These are phyloP conservation scores for Wallacemonas rigidus DNA, from an alignment of 208 protist species.

Conservation along the genomic window DNA sequence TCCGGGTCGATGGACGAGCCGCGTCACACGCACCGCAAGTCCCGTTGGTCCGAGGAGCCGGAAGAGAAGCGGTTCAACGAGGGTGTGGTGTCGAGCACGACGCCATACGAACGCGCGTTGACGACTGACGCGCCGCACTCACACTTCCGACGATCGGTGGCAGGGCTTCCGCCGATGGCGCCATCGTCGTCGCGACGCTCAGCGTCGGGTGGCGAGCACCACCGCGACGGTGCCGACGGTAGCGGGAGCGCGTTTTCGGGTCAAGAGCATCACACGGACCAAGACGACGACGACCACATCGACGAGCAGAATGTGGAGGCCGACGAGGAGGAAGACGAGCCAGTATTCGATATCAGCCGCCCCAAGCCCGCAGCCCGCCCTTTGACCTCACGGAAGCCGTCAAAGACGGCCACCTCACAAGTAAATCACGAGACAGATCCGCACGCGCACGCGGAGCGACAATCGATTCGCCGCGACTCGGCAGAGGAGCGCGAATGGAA, in stretches of 20 bases:
- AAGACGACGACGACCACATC: constrained; percentile 1
- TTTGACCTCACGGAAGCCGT: constrained; percentile 1
- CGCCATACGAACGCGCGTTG: neutral
- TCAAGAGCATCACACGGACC: neutral
- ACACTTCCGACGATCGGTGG: neutral
- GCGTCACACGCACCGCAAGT: constrained; percentile 16
- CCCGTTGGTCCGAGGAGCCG: constrained; percentile 11
- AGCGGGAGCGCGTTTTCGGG: neutral
- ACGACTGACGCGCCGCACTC: neutral
- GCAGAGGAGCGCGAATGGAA: constrained; percentile 4
- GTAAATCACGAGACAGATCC: neutral
- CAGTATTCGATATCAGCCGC: neutral
- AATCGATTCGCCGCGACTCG: constrained; percentile 16
- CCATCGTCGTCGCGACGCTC: constrained; percentile 4
- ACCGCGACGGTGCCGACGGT: neutral
- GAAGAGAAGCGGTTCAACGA: constrained; percentile 18
- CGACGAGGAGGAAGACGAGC: constrained; percentile 11
- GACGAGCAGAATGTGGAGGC: constrained; percentile 1
- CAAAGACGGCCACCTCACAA: neutral
- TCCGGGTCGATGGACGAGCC: neutral
- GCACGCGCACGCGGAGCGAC: constrained; percentile 5
- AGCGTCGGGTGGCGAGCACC: neutral
- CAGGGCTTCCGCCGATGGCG: neutral
- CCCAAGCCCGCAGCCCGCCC: neutral
- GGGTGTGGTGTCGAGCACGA: neutral